Base-by-base conservation (phyloP, 129 eudicot species). In the Solidago caesia region DNA sequence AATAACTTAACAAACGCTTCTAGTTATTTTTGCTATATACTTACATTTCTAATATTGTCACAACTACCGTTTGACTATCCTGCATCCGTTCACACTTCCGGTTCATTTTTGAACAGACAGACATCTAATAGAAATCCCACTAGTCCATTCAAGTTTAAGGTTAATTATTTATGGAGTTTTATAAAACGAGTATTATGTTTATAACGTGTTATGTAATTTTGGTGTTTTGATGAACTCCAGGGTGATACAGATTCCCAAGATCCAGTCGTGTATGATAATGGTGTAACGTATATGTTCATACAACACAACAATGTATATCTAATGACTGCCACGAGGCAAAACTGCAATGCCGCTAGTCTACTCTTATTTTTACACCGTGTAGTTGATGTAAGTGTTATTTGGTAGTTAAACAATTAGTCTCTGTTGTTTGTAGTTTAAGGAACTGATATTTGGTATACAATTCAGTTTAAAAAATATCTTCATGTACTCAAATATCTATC, bases 261-360 rank as follows among this genome's bases (percentile, higher is more conserved):
- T 86, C 98, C 96, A 56, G 98, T 92, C 72, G 92, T 83, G 42
- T 74, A 82, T 70, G 96, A 92, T 67, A 73, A 84, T 86, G 98
- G 98, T 62, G 86, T 92, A 12, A 84, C 95, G 25, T 89, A 92
- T 75, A 89, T 92, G 98, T 89, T 85, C 76, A 83, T 89, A 71
- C 98, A 89, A 72, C 96, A 89, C 85, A 89, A 82, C 81, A 92
- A 92, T 83, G 86, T 92, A 15, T 92, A 89, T 68, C 80, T 92
- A 75, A 89, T 92, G 95, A 83, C 69, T 74, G 98, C 96, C 27
- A 62, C 95, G 10, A 82, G 96, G 79, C 98, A 92, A 75, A 87
- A 89, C 87, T 92, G 92, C 81, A 88, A 92, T 86, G 96, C 96
- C 51, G 92, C 96, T 6, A 87, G 98, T 71, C 83, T 82, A 56